Conservation (phyloP, 345 rosid species). For the Eucalyptus sp. region DNA sequence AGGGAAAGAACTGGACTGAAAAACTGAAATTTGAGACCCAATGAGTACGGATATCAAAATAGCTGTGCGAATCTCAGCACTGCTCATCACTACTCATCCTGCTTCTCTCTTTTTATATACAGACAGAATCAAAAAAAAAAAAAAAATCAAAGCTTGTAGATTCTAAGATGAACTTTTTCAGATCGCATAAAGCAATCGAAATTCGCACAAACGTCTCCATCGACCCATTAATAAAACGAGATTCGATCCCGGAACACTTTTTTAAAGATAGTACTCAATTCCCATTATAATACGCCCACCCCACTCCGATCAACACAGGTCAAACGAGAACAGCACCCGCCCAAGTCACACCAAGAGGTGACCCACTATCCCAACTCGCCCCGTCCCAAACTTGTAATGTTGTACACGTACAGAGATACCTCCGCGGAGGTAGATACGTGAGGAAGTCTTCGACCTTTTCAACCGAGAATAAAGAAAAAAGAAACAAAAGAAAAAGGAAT, state of each 20-base stretch:
- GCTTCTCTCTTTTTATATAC: neutral
- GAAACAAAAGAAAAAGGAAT: neutral
- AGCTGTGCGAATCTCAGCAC: neutral
- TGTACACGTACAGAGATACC: neutral
- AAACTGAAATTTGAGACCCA: neutral
- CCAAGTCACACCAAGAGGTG: neutral
- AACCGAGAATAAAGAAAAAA: neutral
- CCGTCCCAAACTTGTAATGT: neutral
- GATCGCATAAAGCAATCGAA: neutral
- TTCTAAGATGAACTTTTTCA: neutral
- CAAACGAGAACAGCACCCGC: neutral
- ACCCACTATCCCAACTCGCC: neutral
- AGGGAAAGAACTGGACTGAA: slow-evolving; percentile 4
- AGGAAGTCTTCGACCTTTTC: neutral
- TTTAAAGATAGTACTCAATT: neutral
- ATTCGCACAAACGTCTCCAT: neutral
- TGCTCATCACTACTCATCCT: neutral
- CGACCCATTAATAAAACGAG: neutral
- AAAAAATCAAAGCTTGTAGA: neutral
- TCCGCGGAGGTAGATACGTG: neutral
- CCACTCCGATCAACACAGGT: neutral
- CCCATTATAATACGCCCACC: neutral
- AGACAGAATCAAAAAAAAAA: neutral
- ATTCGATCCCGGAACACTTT: neutral
- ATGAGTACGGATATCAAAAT: neutral